These are phyloP conservation scores for Claviceps spartinae DNA, from an alignment of 2,329 filamentous ascomycete species.

Conservation along the genomic window DNA sequence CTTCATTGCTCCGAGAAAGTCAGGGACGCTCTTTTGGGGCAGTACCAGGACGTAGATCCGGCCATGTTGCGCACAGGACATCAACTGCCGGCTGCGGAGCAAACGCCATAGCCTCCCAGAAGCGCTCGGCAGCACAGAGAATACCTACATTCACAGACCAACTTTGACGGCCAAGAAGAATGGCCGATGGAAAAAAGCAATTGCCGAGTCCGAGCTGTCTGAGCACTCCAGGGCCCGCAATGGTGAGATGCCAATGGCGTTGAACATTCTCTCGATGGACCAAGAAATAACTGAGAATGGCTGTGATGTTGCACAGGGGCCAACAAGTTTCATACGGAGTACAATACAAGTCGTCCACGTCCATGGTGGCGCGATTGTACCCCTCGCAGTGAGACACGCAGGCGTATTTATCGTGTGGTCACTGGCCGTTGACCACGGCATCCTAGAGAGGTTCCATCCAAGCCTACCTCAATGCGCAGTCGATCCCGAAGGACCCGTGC, in stretches of 20 bases:
- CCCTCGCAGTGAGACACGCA: background rate
- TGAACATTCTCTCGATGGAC: too few species aligned
- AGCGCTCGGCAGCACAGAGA: background rate
- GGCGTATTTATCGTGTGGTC: background rate
- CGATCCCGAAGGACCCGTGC: background rate
- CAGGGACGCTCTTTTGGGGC: conserved; percentile 8
- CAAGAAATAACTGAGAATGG: too few species aligned
- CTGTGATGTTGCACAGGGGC: too few species aligned
- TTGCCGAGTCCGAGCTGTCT: background rate
- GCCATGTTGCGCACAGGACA: background rate
- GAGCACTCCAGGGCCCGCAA: background rate
- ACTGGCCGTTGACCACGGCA: background rate
- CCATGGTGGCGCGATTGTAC: too few species aligned
- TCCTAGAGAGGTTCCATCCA: background rate
- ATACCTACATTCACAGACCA: background rate
- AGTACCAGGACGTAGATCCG: conserved; percentile 7
- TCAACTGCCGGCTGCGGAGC: background rate
- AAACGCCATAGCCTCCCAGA: background rate
- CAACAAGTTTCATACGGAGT: too few species aligned
- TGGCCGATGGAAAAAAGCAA: background rate
- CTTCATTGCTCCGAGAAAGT: conserved; percentile 9
- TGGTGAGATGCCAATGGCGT: background rate
- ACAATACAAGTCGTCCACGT: too few species aligned
- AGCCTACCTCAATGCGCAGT: too few species aligned
- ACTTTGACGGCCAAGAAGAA: background rate